Evolutionary conservation across 2,329 filamentous ascomycete genomes (phyloP), one percentile per base, ranked within the genome.

Genomic region (Fusarium incarnatum): DNA sequence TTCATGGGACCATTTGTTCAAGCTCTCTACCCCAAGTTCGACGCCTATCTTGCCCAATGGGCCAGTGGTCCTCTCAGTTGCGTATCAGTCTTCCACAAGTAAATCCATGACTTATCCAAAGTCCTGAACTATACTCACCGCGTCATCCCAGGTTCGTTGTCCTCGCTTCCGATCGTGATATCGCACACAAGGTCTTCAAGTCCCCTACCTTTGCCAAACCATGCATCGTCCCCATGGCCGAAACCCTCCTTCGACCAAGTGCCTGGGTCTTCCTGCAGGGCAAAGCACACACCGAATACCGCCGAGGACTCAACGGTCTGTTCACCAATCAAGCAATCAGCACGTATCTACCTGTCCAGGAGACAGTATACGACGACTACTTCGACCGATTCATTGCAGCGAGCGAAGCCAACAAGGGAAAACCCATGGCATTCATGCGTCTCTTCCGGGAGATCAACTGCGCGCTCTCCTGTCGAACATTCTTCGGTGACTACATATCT

Each of bases 81-180:
- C 74, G 92, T 95, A 20, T 94, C 91, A 2, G 89, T 95, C 68
- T 94, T 95, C 79, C 92, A 95, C 85, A 94, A 94, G 91, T 93
- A 85, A 8, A 40, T 72, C 3, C 5, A 10, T 8, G 8, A 6
- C 2, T 16, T 4, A 18, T 10, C 2, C 1, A 1, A 2, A 10
- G 3, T 8, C 5, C 4, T 27, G 0, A 30, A 28, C 4, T 6
- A 20, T 52, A 60, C 22, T 27, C 3, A n/a, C 10, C 6, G 7
- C 4, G 6, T 2, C 6, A 3, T 4, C 3, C 2, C 70, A 92
- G 91, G 76, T 94, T 94, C 79, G 92, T 94, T 64, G 91, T 94
- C 52, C 90, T 94, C 67, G 91, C 89, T 28, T 92, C 91, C 11
- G 91, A 91, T 54, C 89, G 92, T 73, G 92, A 94, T 79, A 88